Evolutionary conservation across 805 yeast species (phyloP), one percentile per base, ranked within the genome.

Genomic region (Teunomyces panamensis): DNA sequence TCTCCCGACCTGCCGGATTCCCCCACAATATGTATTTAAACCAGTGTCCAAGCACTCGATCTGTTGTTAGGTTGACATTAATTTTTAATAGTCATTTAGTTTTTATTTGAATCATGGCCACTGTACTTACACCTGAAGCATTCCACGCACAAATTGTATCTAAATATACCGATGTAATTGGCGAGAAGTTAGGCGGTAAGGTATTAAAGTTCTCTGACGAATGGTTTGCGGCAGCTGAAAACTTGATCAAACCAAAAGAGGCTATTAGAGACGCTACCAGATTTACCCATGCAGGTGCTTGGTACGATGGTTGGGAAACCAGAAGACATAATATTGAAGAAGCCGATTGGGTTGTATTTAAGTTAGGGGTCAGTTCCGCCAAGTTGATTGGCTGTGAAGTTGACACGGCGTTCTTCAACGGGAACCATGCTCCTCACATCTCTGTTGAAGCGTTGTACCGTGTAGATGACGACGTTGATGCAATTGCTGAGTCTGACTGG

Each of bases 281-380:
- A 57, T 91, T 89, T 65, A 81, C 84, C 2, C 86, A 79, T 50
- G 80, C 91, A 3, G 98, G 98, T 44, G 96, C 96, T 3, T 92
- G 97, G 97, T 92, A 89, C 63, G 99, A 92, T 57, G 99, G 99
- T 17, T 92, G 98, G 98, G 98, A 92, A 68, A 92, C 98, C 9
- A 78, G 97, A 64, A 79, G 99, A 68, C 99, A 92, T 74, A 92
- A 92, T 66, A 69, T 81, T 1, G 87, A 75, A 47, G 89, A 81
- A 47, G 86, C 87, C 36, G 99, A 92, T 63, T 92, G 94, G 89
- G 97, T 88, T 14, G 73, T 88, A 27, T 69, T 91, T 64, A 79
- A 81, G 62, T 74, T 89, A 64, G 98, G 98, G 14, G 97, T 91
- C 16, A 73, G 87, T 2, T 76, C 86, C 27, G 97, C 97, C 1